Base-by-base conservation (phyloP, 345 rosid species). In the Bruguiera gymnorhiza region DNA sequence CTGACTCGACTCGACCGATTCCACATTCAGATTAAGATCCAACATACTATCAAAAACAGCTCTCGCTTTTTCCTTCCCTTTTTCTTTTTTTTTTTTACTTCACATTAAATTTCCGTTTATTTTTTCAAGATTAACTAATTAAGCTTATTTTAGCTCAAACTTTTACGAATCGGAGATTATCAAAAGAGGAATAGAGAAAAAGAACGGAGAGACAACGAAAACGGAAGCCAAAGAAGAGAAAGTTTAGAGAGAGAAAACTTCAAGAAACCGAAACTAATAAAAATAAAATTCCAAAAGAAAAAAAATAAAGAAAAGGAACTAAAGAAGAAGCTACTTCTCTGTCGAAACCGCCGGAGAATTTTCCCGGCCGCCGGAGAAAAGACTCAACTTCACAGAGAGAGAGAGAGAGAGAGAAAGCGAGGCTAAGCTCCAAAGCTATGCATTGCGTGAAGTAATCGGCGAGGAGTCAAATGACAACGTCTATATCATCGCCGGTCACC, bases 21-120 rank as follows among this genome's bases (percentile, higher is more conserved):
- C 83, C 75, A 73, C 89, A 76, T 81, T 82, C 30, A 94, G 87
- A 69, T 91, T 88, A 75, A 94, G 97, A 94, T 94, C 98, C 77
- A 94, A 70, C 98, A 94, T 91, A 30, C 26, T 39, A 9, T 23
- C 10, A 55, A 23, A n/a, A 56, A 1, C 24, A 43, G 16, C 16
- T 43, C 16, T 43, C 50, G 18, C 15, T 8, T 43, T 34, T 7
- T 34, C 37, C 37, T 34, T 34, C 8, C 37, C 2, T 34, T 34
- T 34, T 32, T 32, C 2, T 34, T 6, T 34, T 3, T 6, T 6
- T 5, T 7, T 7, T 1, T 7, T 34, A 1, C 37, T 34, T 34
- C 37, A 7, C 9, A 34, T 34, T 34, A 34, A 43, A 43, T 3
- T 43, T 43, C 6, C 16, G 2, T 39, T 39, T 39, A 9, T 39